Percentiles rank a stretch among this genome's conserved stretches.
Conservation (phyloP, 495 filamentous ascomycete genomes). For the Podospora sp. region DNA sequence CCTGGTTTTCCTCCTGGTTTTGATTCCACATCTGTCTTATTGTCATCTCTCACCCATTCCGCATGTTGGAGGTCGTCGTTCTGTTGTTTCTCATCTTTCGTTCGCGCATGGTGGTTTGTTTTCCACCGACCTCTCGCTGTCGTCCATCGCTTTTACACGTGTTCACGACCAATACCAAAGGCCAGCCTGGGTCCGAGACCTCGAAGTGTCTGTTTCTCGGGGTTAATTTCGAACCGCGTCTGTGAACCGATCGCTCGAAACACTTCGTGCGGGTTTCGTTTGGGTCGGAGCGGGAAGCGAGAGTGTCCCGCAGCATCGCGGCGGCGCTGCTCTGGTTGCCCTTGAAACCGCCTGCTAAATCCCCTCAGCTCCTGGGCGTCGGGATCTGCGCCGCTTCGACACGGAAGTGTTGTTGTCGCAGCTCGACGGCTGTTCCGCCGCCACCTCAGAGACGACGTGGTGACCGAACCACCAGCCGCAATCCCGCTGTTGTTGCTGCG, state of each 20-base stretch:
- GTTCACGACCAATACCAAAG: not conserved
- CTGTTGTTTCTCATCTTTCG: not conserved
- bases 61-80: not conserved
- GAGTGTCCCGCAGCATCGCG: not conserved
- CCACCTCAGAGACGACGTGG: not conserved
- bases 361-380: not conserved
- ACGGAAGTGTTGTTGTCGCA: not conserved
- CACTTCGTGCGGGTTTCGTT: conserved; percentile 15
- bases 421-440: not conserved
- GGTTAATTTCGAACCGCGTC: conserved; percentile 7
- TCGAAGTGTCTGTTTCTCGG: not conserved
- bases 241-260: conserved; percentile 17
- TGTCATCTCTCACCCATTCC: not conserved
- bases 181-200: not conserved
- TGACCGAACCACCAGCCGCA: not conserved
- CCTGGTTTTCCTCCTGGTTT: not conserved
- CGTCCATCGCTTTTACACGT: not conserved
- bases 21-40: not conserved
- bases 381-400: conserved; percentile 16
- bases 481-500: conserved; percentile 6
- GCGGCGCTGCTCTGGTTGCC: conserved; percentile 22
- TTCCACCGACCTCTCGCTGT: not conserved
- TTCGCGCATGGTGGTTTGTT: not conserved
- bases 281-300: conserved; percentile 17
- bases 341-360: conserved; percentile 36